phyloP scores from a whole-genome alignment of 345 rosid genomes.

The Salix koriyanagi region DNA sequence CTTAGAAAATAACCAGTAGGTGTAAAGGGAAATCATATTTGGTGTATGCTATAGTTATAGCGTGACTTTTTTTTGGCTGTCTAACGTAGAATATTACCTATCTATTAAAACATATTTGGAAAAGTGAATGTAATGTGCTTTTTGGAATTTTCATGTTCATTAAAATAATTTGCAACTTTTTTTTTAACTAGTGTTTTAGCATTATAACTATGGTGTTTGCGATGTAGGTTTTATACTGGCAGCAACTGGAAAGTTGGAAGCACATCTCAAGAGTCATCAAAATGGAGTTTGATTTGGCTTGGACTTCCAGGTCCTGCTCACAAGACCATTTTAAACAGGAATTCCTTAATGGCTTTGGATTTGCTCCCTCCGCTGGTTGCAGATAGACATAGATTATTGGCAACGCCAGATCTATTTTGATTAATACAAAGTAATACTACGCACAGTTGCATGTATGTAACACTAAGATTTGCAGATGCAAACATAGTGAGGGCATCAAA shows the following conservation, averaged over 20 bases:
- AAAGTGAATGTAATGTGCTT: not conserved
- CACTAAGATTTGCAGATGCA: not conserved
- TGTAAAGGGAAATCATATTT: not conserved
- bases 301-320: conserved; percentile 7
- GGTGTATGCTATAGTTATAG: not conserved
- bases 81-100: not conserved
- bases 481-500: no score
- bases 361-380: not conserved
- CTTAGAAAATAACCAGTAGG: not conserved
- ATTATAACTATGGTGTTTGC: not conserved
- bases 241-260: conserved; percentile 61
- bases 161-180: not conserved
- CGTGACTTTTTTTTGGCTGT: not conserved
- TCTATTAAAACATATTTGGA: not conserved
- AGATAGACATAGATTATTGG: not conserved
- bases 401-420: not conserved
- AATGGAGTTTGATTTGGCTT: conserved; percentile 39
- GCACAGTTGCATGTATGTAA: not conserved
- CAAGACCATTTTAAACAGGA: not conserved
- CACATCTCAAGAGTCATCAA: conserved; percentile 41
- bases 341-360: not conserved
- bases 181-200: not conserved
- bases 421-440: not conserved
- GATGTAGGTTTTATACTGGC: conserved; percentile 75
- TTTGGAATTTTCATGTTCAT: not conserved